Conservation (phyloP, 2,329 filamentous ascomycete species). For the Colletotrichum costaricense region DNA sequence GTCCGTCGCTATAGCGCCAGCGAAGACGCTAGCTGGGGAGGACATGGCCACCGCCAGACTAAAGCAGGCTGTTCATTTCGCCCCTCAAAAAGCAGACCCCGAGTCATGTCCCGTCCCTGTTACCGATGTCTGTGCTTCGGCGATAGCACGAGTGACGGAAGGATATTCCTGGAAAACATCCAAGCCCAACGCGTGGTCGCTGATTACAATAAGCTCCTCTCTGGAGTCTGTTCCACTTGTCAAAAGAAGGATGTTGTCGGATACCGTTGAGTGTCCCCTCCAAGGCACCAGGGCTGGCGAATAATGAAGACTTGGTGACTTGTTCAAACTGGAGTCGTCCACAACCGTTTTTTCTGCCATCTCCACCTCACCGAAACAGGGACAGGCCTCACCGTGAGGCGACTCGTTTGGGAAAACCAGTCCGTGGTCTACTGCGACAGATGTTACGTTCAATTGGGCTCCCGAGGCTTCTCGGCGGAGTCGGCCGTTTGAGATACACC, state of each 20-base stretch:
- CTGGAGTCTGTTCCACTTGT: slow-evolving; percentile 1
- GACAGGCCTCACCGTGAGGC: slow-evolving; percentile 1
- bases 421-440: slow-evolving; percentile 12
- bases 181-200: background rate
- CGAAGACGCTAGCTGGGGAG: slow-evolving; percentile 1
- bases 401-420: slow-evolving; percentile 4
- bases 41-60: background rate
- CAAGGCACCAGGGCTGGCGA: background rate
- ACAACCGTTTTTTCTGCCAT: background rate
- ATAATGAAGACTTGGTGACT: background rate
- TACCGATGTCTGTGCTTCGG: slow-evolving; percentile 2
- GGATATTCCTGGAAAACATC: background rate
- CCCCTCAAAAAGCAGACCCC: background rate
- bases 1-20: background rate
- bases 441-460: background rate
- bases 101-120: slow-evolving; percentile 20
- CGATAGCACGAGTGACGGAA: slow-evolving; percentile 6
- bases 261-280: background rate
- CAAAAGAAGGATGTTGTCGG: slow-evolving; percentile 2
- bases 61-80: background rate
- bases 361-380: slow-evolving; percentile 14
- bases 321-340: background rate
- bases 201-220: slow-evolving; percentile 5
- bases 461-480: slow-evolving; percentile 10
- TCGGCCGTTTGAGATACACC: slow-evolving; percentile 16